phyloP scores from a whole-genome alignment of 441 rosid genomes.

The Erysimum cheiri region DNA sequence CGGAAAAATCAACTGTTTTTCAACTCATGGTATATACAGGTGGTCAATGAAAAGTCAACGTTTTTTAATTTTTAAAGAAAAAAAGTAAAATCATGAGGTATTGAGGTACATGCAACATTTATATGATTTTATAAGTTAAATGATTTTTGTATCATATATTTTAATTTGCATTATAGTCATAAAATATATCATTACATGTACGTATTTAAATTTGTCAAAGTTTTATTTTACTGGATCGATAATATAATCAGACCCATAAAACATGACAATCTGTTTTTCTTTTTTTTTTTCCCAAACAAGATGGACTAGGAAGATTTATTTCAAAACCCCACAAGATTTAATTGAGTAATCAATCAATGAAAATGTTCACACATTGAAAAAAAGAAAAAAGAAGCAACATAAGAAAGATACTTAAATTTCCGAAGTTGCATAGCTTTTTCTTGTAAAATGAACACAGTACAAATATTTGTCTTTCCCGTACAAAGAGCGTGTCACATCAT shows the following conservation, averaged over 20 bases:
- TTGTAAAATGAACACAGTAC: background rate
- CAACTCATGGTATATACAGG: background rate
- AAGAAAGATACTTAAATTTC: background rate
- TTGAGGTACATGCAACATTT: too few relatives aligned
- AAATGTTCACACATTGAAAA: background rate
- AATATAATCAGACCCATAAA: background rate
- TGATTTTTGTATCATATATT: too few relatives aligned
- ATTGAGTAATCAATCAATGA: background rate
- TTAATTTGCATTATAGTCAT: too few relatives aligned
- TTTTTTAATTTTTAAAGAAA: too few relatives aligned
- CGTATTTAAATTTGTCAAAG: too few relatives aligned
- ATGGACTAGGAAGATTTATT: background rate
- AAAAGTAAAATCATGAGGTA: too few relatives aligned
- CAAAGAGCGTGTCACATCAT: conserved; percentile 10
- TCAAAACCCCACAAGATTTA: background rate
- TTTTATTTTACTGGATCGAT: too few relatives aligned
- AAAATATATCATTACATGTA: too few relatives aligned
- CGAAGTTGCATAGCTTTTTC: conserved; percentile 22
- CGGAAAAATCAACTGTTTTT: background rate
- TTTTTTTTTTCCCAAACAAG: background rate
- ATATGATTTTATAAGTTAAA: too few relatives aligned
- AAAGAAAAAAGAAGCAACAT: too few relatives aligned
- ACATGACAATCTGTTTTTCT: background rate
- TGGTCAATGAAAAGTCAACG: background rate
- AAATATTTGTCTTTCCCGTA: conserved; percentile 1